A percentile compares a stretch with the other conserved stretches of the same genome.
Conservation (phyloP, 352 stramenopile genomes). For the Phytophthora idaei region DNA sequence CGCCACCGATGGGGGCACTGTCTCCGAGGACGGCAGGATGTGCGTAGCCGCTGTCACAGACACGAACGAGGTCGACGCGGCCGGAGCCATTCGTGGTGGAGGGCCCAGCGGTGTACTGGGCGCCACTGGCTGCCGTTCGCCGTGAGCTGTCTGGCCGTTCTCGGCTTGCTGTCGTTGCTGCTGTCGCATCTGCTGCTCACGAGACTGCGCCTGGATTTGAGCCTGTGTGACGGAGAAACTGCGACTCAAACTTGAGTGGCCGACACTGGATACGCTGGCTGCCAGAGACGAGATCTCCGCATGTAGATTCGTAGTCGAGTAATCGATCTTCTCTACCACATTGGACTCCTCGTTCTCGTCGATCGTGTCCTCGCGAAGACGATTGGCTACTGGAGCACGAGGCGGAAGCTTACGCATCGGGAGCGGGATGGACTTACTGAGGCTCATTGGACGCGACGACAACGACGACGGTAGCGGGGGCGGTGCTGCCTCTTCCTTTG, state of each 20-base stretch:
- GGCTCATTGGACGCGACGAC: conserved; percentile 69
- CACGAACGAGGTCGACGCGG: conserved; percentile 45
- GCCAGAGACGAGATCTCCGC: conserved; percentile 85
- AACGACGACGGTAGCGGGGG: conserved; percentile 65
- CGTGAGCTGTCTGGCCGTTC: conserved; percentile 12
- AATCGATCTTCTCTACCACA: conserved; percentile 71
- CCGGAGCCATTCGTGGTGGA: conserved; percentile 22
- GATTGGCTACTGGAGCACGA: conserved; percentile 25
- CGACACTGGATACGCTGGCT: conserved; percentile 76
- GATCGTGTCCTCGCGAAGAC: conserved; percentile 32
- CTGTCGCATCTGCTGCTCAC: conserved; percentile 9
- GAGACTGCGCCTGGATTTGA: conserved; percentile 38
- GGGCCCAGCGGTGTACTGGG: conserved; percentile 31
- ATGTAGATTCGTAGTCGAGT: conserved; percentile 76
- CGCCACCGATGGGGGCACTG: conserved; percentile 50
- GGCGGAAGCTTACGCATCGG: conserved; percentile 43
- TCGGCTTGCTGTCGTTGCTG: conserved; percentile 18
- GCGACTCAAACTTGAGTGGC: conserved; percentile 71
- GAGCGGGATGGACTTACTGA: conserved; percentile 85
- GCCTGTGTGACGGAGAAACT: conserved; percentile 72
- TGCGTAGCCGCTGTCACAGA: conserved; percentile 40
- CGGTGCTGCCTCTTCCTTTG: conserved; percentile 28
- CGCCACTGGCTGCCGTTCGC: conserved; percentile 13
- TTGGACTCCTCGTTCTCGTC: conserved; percentile 54
- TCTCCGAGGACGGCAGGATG: conserved; percentile 40